A percentile compares a stretch with the other conserved stretches of the same genome.
phyloP scores from a whole-genome alignment of 768 basidiomycete species.

The Mycena epipterygia region DNA sequence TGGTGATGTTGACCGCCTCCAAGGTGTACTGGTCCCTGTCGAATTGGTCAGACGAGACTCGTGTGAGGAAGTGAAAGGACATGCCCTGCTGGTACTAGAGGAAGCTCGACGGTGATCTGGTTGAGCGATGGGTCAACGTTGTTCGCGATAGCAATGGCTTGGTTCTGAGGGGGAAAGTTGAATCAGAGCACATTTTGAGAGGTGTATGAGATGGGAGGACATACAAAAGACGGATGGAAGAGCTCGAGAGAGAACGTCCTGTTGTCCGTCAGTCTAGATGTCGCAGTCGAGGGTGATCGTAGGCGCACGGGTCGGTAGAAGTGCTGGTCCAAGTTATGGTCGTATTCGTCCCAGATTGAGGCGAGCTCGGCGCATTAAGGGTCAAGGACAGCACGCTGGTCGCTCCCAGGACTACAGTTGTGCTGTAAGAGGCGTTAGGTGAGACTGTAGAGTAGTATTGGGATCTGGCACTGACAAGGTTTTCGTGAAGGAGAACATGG shows the following conservation, averaged over 20 bases:
- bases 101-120: slow-evolving; percentile 8
- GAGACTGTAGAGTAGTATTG: not conserved
- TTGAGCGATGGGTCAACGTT: slow-evolving; percentile 18
- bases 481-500: slow-evolving; percentile 21
- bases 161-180: not conserved
- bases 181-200: too few species aligned
- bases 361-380: not conserved
- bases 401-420: not conserved
- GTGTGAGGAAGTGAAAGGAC: not conserved
- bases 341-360: slow-evolving; percentile 1
- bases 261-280: not conserved
- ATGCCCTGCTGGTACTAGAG: slow-evolving; percentile 13
- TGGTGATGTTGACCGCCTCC: slow-evolving; percentile 23
- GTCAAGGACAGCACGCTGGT: not conserved
- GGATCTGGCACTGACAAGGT: not conserved
- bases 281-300: not conserved
- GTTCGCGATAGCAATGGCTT: slow-evolving; percentile 23
- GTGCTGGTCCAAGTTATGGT: slow-evolving; percentile 27
- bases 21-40: slow-evolving; percentile 16
- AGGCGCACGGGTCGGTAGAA: slow-evolving; percentile 17
- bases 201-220: not conserved
- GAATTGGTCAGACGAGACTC: not conserved
- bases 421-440: not conserved
- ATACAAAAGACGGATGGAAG: slow-evolving; percentile 7
- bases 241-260: slow-evolving; percentile 27